Evolutionary conservation across 1,284 basidiomycete species (phyloP), one percentile per base, ranked within the genome.

Genomic region (Papiliotrema nemorosa): DNA sequence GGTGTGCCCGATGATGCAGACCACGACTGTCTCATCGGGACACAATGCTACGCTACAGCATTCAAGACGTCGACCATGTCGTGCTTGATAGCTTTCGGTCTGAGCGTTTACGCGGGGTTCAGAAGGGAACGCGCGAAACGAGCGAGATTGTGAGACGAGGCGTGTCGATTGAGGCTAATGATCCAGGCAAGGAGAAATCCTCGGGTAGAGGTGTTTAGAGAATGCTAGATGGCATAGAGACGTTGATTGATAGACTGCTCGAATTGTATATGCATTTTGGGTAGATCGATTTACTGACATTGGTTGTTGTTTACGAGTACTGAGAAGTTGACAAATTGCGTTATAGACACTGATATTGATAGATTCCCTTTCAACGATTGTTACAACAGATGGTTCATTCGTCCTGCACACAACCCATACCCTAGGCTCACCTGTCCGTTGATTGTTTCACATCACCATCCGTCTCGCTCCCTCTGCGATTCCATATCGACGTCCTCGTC

Each of bases 31-130:
- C 55, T 69, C 25, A 43, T 73, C n/a, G 69, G 72, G 7, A 53
- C 60, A 27, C 50, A 47, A 20, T 76, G 74, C 53, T 76, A 75
- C 51, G 53, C 59, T 9, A 52, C 66, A 3, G 71, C 74, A 9
- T 73, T 76, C 62, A 60, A 64, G 38, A 38, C 74, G 7, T 69
- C 71, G 5, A 56, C 63, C 1, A 24, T 63, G 1, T 66, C 58
- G 2, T 70, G 67, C 38, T 44, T 64, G 0, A 12, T 72, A 3
- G 73, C 74, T 4, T 50, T 76, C 2, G 52, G 37, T 0, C 47
- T 74, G 35, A 67, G 67, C 22, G 16, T 74, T 1, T 55, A 59
- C 37, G 68, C 64, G 5, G 71, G 69, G 1, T 25, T 68, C 14
- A 57, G 71, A 31, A 55, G 70, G 5, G 69, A 74, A 50, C 56